Percentiles rank a stretch among this genome's conserved stretches.
Evolutionary conservation across 495 filamentous ascomycete genomes (phyloP).

Genomic region (Penicillium psychrofluorescens): DNA sequence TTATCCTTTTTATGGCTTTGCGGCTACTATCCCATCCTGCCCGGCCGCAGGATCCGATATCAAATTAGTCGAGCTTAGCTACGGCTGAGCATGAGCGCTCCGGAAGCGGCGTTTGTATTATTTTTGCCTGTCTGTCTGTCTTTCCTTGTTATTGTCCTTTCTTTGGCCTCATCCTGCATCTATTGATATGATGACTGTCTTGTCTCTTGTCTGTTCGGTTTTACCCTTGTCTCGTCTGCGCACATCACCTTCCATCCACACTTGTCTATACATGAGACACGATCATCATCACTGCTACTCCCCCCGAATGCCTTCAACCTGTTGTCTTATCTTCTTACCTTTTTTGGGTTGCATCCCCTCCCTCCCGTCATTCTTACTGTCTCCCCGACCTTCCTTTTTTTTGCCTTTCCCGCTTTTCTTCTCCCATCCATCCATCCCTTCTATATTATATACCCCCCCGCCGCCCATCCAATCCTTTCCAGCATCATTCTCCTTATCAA

Average conservation of each 20-base stretch:
- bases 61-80: neutral
- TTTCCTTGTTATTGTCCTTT: no score
- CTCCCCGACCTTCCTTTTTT: neutral
- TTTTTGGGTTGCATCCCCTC: neutral
- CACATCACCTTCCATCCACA: neutral
- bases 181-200: slow-evolving; percentile 4
- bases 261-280: slow-evolving; percentile 4
- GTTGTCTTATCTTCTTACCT: neutral
- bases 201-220: neutral
- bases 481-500: slow-evolving; percentile 2
- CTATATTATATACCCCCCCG: neutral
- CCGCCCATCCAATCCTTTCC: neutral
- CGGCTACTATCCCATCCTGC: slow-evolving; percentile 7
- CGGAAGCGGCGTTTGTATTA: slow-evolving; percentile 17
- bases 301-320: neutral
- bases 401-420: slow-evolving; percentile 5
- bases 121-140: neutral
- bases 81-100: slow-evolving; percentile 12
- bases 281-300: neutral
- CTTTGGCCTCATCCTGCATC: no score
- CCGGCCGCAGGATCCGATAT: slow-evolving; percentile 11
- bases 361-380: slow-evolving; percentile 5
- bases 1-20: neutral
- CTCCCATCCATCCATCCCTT: slow-evolving; percentile 20
- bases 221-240: neutral